Conservation (phyloP, 1,284 basidiomycete species). For the Ceratobasidium sp. region DNA sequence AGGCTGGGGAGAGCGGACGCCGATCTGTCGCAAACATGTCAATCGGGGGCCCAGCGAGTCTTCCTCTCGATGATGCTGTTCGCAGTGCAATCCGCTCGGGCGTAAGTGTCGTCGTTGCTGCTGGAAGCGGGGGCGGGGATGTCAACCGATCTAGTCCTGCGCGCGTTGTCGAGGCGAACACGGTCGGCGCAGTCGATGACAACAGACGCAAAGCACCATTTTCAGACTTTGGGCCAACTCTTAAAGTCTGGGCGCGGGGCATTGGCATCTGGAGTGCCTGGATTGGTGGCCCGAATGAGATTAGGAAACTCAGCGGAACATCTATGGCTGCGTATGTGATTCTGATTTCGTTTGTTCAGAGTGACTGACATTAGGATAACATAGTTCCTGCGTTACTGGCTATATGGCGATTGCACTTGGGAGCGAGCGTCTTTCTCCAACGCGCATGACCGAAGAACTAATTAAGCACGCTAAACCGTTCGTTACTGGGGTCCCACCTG, state of each 20-base stretch:
- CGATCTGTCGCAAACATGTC: too few species aligned
- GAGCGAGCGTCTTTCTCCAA: too few species aligned
- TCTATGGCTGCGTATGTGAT: slow-evolving; percentile 67
- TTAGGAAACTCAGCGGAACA: slow-evolving; percentile 80
- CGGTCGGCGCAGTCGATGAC: slow-evolving; percentile 88
- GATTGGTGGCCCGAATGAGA: slow-evolving; percentile 69
- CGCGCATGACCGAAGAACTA: not conserved
- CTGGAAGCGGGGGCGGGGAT: slow-evolving; percentile 77
- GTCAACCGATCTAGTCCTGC: slow-evolving; percentile 55
- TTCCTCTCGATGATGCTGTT: too few species aligned
- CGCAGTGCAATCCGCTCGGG: slow-evolving; percentile 71
- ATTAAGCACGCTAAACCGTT: slow-evolving; percentile 16
- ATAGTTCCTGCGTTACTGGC: slow-evolving; percentile 46
- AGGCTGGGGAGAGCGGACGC: too few species aligned
- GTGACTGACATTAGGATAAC: too few species aligned
- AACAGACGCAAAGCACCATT: slow-evolving; percentile 90
- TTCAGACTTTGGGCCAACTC: slow-evolving; percentile 75
- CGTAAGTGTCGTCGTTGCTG: slow-evolving; percentile 95
- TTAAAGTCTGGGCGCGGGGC: slow-evolving; percentile 58
- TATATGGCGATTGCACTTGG: too few species aligned
- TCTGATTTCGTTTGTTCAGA: too few species aligned
- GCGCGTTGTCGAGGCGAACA: slow-evolving; percentile 84
- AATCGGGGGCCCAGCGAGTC: too few species aligned
- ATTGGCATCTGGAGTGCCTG: slow-evolving; percentile 87
- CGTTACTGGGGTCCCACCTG: not conserved